These are phyloP conservation scores for Phlebiopsis gigantea DNA, from an alignment of 768 basidiomycete genomes.

Conservation along the genomic window DNA sequence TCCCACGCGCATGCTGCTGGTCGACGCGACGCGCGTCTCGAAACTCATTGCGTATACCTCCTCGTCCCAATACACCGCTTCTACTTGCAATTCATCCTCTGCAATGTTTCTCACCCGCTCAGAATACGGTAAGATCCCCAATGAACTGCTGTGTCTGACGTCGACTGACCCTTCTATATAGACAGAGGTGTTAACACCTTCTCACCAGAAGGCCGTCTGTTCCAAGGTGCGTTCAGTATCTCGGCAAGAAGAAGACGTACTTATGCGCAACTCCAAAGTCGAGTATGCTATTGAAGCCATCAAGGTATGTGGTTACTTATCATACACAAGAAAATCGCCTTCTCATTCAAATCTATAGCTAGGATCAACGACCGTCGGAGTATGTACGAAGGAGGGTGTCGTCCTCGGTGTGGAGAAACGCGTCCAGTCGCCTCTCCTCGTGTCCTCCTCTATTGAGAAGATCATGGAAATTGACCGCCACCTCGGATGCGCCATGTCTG, in stretches of 20 bases:
- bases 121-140: constrained; percentile 66
- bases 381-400: constrained; percentile 85
- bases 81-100: constrained; percentile 1
- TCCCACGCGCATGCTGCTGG: constrained; percentile 7
- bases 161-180: constrained; percentile 22
- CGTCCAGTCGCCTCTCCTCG: constrained; percentile 93
- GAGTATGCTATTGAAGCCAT: constrained; percentile 99
- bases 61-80: neutral
- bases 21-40: constrained; percentile 19
- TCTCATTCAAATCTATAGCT: constrained; percentile 46
- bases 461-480: constrained; percentile 99
- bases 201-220: constrained; percentile 96
- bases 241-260: too few species aligned
- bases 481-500: constrained; percentile 97
- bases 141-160: neutral
- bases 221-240: constrained; percentile 80
- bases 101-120: constrained; percentile 91
- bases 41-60: constrained; percentile 12
- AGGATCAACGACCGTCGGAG: constrained; percentile 96
- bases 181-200: constrained; percentile 99
- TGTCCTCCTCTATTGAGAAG: constrained; percentile 95
- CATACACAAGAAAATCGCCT: neutral
- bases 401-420: constrained; percentile 98
- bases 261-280: too few species aligned
- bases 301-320: constrained; percentile 52